A percentile compares a stretch with the other conserved stretches of the same genome.
Evolutionary conservation across 306 rosid genomes (phyloP).

Genomic region (Pyrus communis): DNA sequence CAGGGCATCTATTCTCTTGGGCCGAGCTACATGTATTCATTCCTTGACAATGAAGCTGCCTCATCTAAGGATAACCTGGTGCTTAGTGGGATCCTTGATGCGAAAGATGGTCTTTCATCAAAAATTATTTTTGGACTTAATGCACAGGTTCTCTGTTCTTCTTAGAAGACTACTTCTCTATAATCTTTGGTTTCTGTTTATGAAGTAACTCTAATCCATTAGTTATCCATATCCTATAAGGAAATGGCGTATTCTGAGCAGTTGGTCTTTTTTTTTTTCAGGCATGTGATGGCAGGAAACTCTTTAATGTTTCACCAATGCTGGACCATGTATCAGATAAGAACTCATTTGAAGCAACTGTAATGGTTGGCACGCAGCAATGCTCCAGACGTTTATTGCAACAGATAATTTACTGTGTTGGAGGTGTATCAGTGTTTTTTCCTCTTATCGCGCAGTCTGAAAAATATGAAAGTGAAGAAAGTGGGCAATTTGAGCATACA

Average conservation of each 20-base stretch:
- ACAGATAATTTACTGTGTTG: slow-evolving; percentile 92
- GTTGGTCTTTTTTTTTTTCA: slow-evolving; percentile 31
- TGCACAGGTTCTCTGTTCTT: slow-evolving; percentile 65
- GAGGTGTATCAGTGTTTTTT: slow-evolving; percentile 92
- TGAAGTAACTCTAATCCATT: neutral
- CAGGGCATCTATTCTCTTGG: slow-evolving; percentile 84
- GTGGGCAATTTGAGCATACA: slow-evolving; percentile 33
- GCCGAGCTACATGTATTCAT: slow-evolving; percentile 95
- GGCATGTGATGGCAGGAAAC: slow-evolving; percentile 86
- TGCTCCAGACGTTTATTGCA: slow-evolving; percentile 90
- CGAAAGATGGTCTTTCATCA: slow-evolving; percentile 81
- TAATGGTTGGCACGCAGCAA: slow-evolving; percentile 77
- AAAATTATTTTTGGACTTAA: slow-evolving; percentile 85
- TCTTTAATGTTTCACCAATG: slow-evolving; percentile 82
- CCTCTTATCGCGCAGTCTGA: slow-evolving; percentile 77
- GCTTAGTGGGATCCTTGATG: slow-evolving; percentile 78
- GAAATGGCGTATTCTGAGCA: neutral
- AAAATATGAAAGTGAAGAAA: slow-evolving; percentile 51
- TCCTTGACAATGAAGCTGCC: slow-evolving; percentile 81
- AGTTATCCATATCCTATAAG: neutral
- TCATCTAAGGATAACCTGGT: slow-evolving; percentile 55
- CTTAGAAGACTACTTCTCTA: neutral
- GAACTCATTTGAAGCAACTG: slow-evolving; percentile 75
- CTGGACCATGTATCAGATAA: slow-evolving; percentile 52
- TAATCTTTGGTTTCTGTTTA: neutral